Evolutionary conservation across 768 basidiomycete species (phyloP).

Genomic region (Leccinum variicolor): DNA sequence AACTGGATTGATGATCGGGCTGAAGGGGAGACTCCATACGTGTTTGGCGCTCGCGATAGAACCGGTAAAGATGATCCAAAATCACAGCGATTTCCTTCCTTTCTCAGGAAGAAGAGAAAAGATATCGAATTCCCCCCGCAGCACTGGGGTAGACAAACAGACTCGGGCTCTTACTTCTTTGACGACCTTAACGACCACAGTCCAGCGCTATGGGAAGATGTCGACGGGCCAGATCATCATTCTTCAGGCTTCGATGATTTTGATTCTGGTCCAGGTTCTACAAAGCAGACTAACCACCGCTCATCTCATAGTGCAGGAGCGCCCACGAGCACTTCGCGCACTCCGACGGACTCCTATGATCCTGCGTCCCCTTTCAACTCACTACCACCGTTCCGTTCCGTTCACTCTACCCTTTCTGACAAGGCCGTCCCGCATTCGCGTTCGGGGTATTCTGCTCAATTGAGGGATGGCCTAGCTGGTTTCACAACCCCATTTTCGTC

Average conservation of each 20-base stretch:
- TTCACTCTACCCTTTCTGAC: constrained; percentile 32
- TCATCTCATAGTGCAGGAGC: constrained; percentile 17
- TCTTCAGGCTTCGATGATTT: constrained; percentile 40
- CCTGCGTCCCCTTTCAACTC: constrained; percentile 35
- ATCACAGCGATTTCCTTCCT: constrained; percentile 28
- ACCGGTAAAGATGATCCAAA: constrained; percentile 33
- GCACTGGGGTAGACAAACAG: constrained; percentile 53
- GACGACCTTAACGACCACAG: constrained; percentile 18
- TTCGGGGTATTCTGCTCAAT: constrained; percentile 19
- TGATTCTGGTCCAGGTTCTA: constrained; percentile 40
- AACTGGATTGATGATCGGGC: constrained; percentile 62
- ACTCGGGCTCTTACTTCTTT: constrained; percentile 57
- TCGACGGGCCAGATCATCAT: constrained; percentile 14
- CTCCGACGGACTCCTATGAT: constrained; percentile 27
- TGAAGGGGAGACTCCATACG: constrained; percentile 44
- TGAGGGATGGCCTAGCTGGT: not conserved
- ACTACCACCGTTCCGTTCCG: constrained; percentile 31
- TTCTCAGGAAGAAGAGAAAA: constrained; percentile 45
- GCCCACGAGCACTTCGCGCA: constrained; percentile 1
- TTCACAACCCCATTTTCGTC: constrained; percentile 29
- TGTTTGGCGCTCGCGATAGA: constrained; percentile 38
- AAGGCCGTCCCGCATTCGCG: constrained; percentile 32
- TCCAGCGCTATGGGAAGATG: constrained; percentile 29
- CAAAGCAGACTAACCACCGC: constrained; percentile 27
- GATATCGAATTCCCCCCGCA: constrained; percentile 55